These are phyloP conservation scores for Ceratobasidium papillatum DNA, from an alignment of 1,284 basidiomycete genomes.

Conservation along the genomic window DNA sequence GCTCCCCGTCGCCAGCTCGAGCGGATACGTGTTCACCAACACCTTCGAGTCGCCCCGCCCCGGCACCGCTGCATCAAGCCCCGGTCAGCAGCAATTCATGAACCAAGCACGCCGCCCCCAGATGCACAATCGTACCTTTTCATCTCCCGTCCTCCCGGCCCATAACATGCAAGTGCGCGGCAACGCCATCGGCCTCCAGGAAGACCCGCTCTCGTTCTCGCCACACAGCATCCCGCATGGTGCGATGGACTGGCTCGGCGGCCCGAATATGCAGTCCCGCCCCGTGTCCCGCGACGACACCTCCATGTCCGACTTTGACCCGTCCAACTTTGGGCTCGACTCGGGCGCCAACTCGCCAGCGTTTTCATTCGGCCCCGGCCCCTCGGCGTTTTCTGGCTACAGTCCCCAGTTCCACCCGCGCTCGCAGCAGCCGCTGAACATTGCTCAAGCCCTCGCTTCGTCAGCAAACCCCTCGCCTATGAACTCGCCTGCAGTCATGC, in stretches of 20 bases:
- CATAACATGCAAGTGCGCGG: conserved; percentile 12
- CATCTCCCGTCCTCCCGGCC: conserved; percentile 33
- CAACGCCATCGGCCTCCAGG: conserved; percentile 15
- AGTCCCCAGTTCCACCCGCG: conserved; percentile 32
- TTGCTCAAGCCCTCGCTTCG: conserved; percentile 36
- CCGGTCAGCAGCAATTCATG: conserved; percentile 10
- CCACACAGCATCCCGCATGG: conserved; percentile 17
- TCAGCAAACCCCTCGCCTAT: conserved; percentile 39
- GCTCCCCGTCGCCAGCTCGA: conserved; percentile 24
- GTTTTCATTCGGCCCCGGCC: conserved; percentile 39
- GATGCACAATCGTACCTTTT: conserved; percentile 32
- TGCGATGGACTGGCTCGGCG: conserved; percentile 33
- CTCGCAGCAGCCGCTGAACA: conserved; percentile 36
- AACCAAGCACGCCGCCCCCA: conserved; percentile 19
- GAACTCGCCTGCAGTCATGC: conserved; percentile 23
- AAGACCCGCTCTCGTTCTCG: conserved; percentile 31
- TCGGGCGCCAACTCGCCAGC: conserved; percentile 41
- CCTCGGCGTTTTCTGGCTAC: conserved; percentile 39
- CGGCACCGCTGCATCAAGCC: conserved; percentile 8
- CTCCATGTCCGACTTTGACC: conserved; percentile 38
- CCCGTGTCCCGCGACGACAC: conserved; percentile 16
- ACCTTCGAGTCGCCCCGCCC: conserved; percentile 44
- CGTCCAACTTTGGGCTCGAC: conserved; percentile 24
- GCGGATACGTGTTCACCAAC: conserved; percentile 42
- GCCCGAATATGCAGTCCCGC: conserved; percentile 5